Evolutionary conservation across 768 basidiomycete genomes (phyloP).

Genomic region (Russula griseocarnosa): DNA sequence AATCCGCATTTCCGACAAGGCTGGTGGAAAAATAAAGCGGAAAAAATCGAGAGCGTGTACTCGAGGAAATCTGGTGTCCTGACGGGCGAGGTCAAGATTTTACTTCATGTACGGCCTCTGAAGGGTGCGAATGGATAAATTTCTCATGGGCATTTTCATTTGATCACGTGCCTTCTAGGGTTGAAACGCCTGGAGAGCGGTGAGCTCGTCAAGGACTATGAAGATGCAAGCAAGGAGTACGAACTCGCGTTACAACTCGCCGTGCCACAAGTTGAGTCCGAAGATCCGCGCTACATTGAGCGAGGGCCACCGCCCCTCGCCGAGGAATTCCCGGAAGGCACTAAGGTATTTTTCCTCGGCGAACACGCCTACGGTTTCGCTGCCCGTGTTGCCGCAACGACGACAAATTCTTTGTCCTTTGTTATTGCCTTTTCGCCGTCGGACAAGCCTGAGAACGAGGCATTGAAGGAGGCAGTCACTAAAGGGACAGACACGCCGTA

Average conservation of each 20-base stretch:
- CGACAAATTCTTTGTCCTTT: slow-evolving; percentile 68
- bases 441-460: slow-evolving; percentile 73
- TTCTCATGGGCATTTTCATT: neutral
- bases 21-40: slow-evolving; percentile 77
- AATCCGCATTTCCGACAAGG: slow-evolving; percentile 71
- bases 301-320: slow-evolving; percentile 76
- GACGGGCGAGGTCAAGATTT: slow-evolving; percentile 71
- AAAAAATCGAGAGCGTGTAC: slow-evolving; percentile 76
- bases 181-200: slow-evolving; percentile 85
- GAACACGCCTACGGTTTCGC: slow-evolving; percentile 95
- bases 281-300: slow-evolving; percentile 87
- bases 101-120: slow-evolving; percentile 85
- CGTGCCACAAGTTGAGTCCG: slow-evolving; percentile 72
- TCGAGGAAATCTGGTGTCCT: slow-evolving; percentile 88
- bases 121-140: slow-evolving; percentile 56
- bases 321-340: slow-evolving; percentile 86
- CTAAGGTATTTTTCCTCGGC: slow-evolving; percentile 93
- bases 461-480: slow-evolving; percentile 67
- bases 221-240: slow-evolving; percentile 71
- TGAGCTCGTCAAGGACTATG: slow-evolving; percentile 93
- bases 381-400: slow-evolving; percentile 77
- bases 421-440: slow-evolving; percentile 89
- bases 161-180: slow-evolving; percentile 45
- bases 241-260: slow-evolving; percentile 88
- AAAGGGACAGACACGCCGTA: slow-evolving; percentile 53